Conservation (phyloP, 441 rosid species). For the Croton setiger region DNA sequence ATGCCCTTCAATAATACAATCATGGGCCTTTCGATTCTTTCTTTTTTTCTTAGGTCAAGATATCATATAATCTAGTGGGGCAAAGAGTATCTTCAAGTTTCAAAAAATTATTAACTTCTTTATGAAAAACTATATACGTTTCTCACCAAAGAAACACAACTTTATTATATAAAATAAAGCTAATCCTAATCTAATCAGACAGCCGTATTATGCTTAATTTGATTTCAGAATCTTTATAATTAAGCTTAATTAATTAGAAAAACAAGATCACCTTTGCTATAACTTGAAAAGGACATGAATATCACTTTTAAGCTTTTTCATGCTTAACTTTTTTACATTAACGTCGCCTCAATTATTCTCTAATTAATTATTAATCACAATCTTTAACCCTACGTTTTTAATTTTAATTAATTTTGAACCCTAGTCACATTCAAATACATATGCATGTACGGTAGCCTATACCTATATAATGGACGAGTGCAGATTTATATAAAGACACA, state of each 20-base stretch:
- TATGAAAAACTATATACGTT: constrained; percentile 29
- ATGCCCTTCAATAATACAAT: constrained; percentile 47
- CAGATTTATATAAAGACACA: no score
- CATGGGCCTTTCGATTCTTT: constrained; percentile 21
- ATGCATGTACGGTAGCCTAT: no score
- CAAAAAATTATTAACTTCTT: constrained; percentile 31
- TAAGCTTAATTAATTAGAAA: background rate
- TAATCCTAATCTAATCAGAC: constrained; percentile 19
- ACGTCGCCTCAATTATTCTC: background rate
- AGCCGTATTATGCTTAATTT: constrained; percentile 13
- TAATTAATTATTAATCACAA: no score
- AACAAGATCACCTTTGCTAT: background rate
- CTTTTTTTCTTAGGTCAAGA: constrained; percentile 36
- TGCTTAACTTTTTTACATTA: background rate
- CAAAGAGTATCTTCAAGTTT: constrained; percentile 32
- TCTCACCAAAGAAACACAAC: constrained; percentile 17
- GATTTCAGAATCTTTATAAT: constrained; percentile 22
- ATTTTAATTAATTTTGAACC: no score
- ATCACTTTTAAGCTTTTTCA: background rate
- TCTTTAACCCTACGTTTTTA: no score
- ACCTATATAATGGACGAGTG: no score
- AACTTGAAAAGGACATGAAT: background rate
- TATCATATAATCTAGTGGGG: constrained; percentile 40
- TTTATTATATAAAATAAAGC: constrained; percentile 1
- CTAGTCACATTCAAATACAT: no score